A percentile compares a stretch with the other conserved stretches of the same genome.
Conservation (phyloP, 352 stramenopile species). For the Phytophthora hibernalis region DNA sequence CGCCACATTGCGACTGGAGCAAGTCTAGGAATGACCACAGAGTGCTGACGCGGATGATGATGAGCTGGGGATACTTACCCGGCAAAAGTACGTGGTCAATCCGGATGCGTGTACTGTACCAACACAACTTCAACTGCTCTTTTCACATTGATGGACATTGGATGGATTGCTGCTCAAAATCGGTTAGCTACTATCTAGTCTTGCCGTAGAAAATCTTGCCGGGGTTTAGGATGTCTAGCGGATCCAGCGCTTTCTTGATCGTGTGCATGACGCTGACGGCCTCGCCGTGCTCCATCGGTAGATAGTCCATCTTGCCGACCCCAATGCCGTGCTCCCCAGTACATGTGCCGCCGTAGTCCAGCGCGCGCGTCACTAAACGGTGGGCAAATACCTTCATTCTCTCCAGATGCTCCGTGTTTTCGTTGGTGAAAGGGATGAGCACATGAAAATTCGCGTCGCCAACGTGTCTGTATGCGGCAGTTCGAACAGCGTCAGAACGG, state of each 20-base stretch:
- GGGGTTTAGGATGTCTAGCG: slow-evolving; percentile 97
- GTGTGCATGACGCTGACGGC: slow-evolving; percentile 92
- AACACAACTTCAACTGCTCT: no score
- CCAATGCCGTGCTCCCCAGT: slow-evolving; percentile 97
- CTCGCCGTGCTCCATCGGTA: slow-evolving; percentile 90
- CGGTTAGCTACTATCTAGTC: background rate
- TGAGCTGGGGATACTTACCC: slow-evolving; percentile 9
- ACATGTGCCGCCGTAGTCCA: slow-evolving; percentile 94
- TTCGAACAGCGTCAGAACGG: background rate
- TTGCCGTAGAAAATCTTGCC: slow-evolving; percentile 92
- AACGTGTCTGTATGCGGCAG: slow-evolving; percentile 54
- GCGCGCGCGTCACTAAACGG: slow-evolving; percentile 72
- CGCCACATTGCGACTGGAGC: slow-evolving; percentile 29
- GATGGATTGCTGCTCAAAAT: slow-evolving; percentile 4
- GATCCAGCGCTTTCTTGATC: slow-evolving; percentile 95
- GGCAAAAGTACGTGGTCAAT: slow-evolving; percentile 1
- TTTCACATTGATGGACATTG: background rate
- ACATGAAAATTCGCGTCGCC: slow-evolving; percentile 98
- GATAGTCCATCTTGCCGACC: slow-evolving; percentile 94
- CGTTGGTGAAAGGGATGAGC: slow-evolving; percentile 91
- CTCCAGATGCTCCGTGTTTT: slow-evolving; percentile 85
- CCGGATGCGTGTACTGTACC: slow-evolving; percentile 16
- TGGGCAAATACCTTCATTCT: slow-evolving; percentile 90
- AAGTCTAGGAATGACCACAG: slow-evolving; percentile 18
- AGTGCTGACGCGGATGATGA: background rate